Base-by-base conservation (phyloP, 345 rosid species). In the Xanthoceras sorbifolium region DNA sequence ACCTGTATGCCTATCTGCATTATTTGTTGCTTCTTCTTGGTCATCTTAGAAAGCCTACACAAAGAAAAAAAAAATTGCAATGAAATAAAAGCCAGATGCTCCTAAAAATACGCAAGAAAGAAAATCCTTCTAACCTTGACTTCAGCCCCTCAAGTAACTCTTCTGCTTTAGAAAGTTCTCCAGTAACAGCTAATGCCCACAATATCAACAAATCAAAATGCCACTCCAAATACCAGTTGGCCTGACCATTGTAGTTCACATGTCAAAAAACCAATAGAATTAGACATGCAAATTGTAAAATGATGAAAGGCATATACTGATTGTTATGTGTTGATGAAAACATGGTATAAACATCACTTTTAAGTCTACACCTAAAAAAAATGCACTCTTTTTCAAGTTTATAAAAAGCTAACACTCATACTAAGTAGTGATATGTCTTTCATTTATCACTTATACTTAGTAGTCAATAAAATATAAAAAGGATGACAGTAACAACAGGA, bases 1-100 rank as follows among this genome's bases (percentile, higher is more conserved):
- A 93, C 99, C 97, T 72, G 82, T 67, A 93, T 73, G 78, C 86
- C 97, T 75, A 64, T 80, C 85, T 84, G 91, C 96, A 93, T 89
- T 77, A 78, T n/a, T 66, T 84, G 82, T 77, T 90, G 97, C 87
- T 91, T 93, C 89, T 93, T 95, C 86, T 83, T 79, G 79, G 68
- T 87, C 97, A 89, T 90, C 82, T 40, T 86, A 1, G 83, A 85
- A 57, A 87, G 29, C 81, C 98, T 95, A 80, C 80, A 83, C 25
- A 78, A 76, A 64, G 55, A 71, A 62, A 28, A 82, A 38, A 64
- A n/a, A 23, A 73, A 65, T 29, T 65, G 62, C 73, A 55, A 75
- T 76, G 20, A 76, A 75, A 38, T 25, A 64, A 62, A 80, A 0
- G 69, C 48, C 50, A 38, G 20, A 31, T 8, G 7, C 38, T 60